Conservation (phyloP, 2,329 filamentous ascomycete species). For the Eurotiales sp. region DNA sequence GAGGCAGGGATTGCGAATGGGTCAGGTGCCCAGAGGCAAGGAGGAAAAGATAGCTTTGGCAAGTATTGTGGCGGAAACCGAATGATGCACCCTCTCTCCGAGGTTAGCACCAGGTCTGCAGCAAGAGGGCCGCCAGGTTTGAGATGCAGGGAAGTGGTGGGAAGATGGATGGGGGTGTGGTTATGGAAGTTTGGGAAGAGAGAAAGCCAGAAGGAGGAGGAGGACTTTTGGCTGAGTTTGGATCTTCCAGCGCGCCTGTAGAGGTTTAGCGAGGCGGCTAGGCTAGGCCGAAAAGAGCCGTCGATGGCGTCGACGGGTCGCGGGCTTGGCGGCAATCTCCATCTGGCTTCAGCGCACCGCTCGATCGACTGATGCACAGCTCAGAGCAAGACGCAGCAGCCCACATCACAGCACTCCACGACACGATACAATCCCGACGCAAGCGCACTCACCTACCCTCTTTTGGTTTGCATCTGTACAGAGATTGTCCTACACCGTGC, state of each 20-base stretch:
- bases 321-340: neutral
- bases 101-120: slow-evolving; percentile 36
- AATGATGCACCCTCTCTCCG: slow-evolving; percentile 36
- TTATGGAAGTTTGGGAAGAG: too few relatives aligned
- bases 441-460: too few relatives aligned
- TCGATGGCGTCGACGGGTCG: neutral
- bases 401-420: too few relatives aligned
- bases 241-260: slow-evolving; percentile 10
- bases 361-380: neutral
- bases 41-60: slow-evolving; percentile 26
- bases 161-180: slow-evolving; percentile 16
- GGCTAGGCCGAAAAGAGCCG: slow-evolving; percentile 8
- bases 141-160: slow-evolving; percentile 17
- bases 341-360: neutral
- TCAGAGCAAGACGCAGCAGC: too few relatives aligned
- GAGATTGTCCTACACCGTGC: too few relatives aligned
- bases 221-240: slow-evolving; percentile 21
- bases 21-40: slow-evolving; percentile 24
- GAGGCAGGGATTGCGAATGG: slow-evolving; percentile 13
- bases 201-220: slow-evolving; percentile 18
- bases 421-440: too few relatives aligned
- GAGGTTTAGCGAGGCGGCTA: slow-evolving; percentile 27
- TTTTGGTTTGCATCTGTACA: too few relatives aligned
- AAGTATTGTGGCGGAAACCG: slow-evolving; percentile 27
- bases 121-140: slow-evolving; percentile 28